phyloP scores from a whole-genome alignment of 2,329 filamentous ascomycete genomes.

The Nothopassalora personata region DNA sequence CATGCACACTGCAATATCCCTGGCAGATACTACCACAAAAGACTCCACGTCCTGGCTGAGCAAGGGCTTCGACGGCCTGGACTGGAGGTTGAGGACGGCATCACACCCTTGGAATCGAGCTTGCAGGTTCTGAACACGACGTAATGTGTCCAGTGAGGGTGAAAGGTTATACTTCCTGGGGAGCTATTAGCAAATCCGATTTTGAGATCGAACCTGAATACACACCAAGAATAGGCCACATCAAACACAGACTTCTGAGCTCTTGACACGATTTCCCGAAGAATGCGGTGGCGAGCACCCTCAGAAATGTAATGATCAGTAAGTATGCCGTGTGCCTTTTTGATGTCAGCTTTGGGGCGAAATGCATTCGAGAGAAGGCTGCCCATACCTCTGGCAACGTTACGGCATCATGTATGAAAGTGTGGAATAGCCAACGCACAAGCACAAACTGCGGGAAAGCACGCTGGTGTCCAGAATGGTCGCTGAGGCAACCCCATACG shows the following conservation, averaged over 20 bases:
- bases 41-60: neutral
- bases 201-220: constrained; percentile 14
- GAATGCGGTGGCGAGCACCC: constrained; percentile 72
- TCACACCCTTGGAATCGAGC: constrained; percentile 48
- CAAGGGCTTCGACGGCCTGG: neutral
- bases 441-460: constrained; percentile 75
- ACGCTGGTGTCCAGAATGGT: constrained; percentile 64
- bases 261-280: constrained; percentile 70
- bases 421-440: constrained; percentile 86
- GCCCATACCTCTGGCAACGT: constrained; percentile 74
- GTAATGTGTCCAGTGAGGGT: constrained; percentile 57
- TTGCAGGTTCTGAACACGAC: constrained; percentile 67
- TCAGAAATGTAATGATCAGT: constrained; percentile 89
- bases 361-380: neutral
- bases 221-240: constrained; percentile 64
- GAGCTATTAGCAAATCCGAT: constrained; percentile 21
- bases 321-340: constrained; percentile 58
- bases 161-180: constrained; percentile 55
- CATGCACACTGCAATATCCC: constrained; percentile 73
- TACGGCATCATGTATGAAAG: constrained; percentile 76
- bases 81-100: neutral
- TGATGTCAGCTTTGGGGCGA: constrained; percentile 28
- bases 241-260: constrained; percentile 76
- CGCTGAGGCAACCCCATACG: constrained; percentile 63
- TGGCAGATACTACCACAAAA: constrained; percentile 54